A percentile compares a stretch with the other conserved stretches of the same genome.
These are phyloP conservation scores for Flaveria floridana DNA, from an alignment of 140 eudicot genomes.

Conservation along the genomic window DNA sequence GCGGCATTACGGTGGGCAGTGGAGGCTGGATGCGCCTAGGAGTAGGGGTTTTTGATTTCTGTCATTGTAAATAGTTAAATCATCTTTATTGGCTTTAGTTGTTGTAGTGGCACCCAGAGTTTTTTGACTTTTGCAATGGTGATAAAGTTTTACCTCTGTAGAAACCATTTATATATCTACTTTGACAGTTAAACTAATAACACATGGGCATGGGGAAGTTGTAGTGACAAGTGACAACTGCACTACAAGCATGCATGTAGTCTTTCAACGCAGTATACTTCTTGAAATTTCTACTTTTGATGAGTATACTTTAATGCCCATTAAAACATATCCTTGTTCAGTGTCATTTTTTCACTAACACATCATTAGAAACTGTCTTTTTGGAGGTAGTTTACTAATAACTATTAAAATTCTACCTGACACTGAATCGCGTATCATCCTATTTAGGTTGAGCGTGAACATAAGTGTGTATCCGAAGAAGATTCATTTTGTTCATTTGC, in stretches of 20 bases:
- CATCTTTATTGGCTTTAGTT: not conserved
- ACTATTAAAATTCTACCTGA: too few species aligned
- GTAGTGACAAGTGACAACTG: not conserved
- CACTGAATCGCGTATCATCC: too few species aligned
- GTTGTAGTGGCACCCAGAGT: not conserved
- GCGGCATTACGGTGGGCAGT: slow-evolving; percentile 33
- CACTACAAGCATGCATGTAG: not conserved
- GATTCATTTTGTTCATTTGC: too few species aligned
- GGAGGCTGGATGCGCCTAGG: slow-evolving; percentile 41
- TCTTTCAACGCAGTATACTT: too few species aligned
- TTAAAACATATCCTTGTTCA: too few species aligned
- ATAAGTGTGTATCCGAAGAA: too few species aligned
- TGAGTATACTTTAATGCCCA: too few species aligned
- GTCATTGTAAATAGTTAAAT: slow-evolving; percentile 16
- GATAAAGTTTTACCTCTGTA: not conserved
- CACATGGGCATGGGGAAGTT: not conserved
- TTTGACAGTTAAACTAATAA: not conserved
- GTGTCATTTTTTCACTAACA: too few species aligned
- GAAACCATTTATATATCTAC: not conserved
- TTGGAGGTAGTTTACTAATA: too few species aligned
- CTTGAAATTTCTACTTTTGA: too few species aligned
- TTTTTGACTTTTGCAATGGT: slow-evolving; percentile 6
- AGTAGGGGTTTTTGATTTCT: slow-evolving; percentile 42
- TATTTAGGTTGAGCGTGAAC: too few species aligned
- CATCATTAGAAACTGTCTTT: too few species aligned